phyloP scores from a whole-genome alignment of 495 filamentous ascomycete species.

The Penicillium canariense region DNA sequence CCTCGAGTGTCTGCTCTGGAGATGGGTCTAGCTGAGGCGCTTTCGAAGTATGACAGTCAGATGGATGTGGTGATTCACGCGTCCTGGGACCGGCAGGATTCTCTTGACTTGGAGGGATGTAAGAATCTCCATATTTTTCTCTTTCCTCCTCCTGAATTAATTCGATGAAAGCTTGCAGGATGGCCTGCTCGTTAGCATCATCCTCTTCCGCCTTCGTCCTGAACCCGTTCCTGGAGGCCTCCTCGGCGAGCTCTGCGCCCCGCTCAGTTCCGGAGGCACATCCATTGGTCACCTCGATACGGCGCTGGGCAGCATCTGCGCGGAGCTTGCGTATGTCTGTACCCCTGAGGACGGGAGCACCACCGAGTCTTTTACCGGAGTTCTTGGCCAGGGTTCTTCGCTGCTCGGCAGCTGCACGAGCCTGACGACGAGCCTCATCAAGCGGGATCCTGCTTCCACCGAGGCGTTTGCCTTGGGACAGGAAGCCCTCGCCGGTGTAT shows the following conservation, averaged over 20 bases:
- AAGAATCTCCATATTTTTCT: slow-evolving; percentile 63
- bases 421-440: slow-evolving; percentile 73
- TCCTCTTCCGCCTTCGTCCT: slow-evolving; percentile 84
- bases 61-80: slow-evolving; percentile 20
- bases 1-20: slow-evolving; percentile 6
- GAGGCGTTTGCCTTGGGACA: slow-evolving; percentile 69
- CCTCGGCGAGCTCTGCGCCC: slow-evolving; percentile 58
- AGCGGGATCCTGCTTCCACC: slow-evolving; percentile 65
- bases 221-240: slow-evolving; percentile 71
- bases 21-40: neutral
- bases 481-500: slow-evolving; percentile 89
- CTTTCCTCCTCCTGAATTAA: slow-evolving; percentile 82
- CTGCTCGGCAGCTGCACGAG: slow-evolving; percentile 74
- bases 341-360: slow-evolving; percentile 57
- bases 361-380: slow-evolving; percentile 74
- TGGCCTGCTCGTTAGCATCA: slow-evolving; percentile 86
- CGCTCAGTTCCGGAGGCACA: slow-evolving; percentile 70
- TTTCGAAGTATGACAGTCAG: slow-evolving; percentile 16
- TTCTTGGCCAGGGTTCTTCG: slow-evolving; percentile 56
- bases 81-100: slow-evolving; percentile 57
- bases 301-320: slow-evolving; percentile 66
- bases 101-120: slow-evolving; percentile 60
- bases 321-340: slow-evolving; percentile 74
- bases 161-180: slow-evolving; percentile 82
- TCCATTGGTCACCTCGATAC: slow-evolving; percentile 64